These are phyloP conservation scores for Amyloporia xantha DNA, from an alignment of 768 basidiomycete genomes.

Conservation along the genomic window DNA sequence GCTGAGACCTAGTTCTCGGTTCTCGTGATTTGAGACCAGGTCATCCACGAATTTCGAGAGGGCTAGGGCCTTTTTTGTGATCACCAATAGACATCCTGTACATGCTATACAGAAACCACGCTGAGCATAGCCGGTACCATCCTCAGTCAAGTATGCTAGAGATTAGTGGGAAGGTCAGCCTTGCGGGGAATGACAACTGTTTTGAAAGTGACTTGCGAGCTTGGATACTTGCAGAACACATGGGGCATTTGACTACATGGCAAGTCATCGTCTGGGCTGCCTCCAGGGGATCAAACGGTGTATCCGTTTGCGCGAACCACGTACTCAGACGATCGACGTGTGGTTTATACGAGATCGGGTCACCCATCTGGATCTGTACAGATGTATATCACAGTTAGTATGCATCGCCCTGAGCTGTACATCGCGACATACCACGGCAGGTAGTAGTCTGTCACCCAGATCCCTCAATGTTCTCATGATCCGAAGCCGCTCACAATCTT, in stretches of 20 bases:
- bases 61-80: conserved; percentile 37
- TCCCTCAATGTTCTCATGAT: conserved; percentile 2
- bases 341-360: conserved; percentile 14
- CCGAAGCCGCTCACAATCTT: conserved; percentile 16
- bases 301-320: conserved; percentile 18
- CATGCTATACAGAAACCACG: conserved; percentile 33
- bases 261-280: conserved; percentile 20
- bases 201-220: conserved; percentile 25
- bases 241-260: conserved; percentile 29
- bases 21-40: conserved; percentile 21
- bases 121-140: conserved; percentile 44
- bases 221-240: conserved; percentile 24
- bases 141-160: conserved; percentile 35
- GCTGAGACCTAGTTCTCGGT: no score
- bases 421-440: conserved; percentile 7
- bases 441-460: conserved; percentile 5
- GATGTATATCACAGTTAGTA: neutral
- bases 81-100: conserved; percentile 29
- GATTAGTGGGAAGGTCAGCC: neutral
- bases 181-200: neutral
- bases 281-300: conserved; percentile 30
- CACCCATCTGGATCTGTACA: conserved; percentile 15
- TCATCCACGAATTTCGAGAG: conserved; percentile 38
- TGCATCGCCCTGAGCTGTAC: neutral
- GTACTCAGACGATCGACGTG: conserved; percentile 2